phyloP scores from a whole-genome alignment of 2,329 filamentous ascomycete genomes.

The Drechslerella coelobrocha region DNA sequence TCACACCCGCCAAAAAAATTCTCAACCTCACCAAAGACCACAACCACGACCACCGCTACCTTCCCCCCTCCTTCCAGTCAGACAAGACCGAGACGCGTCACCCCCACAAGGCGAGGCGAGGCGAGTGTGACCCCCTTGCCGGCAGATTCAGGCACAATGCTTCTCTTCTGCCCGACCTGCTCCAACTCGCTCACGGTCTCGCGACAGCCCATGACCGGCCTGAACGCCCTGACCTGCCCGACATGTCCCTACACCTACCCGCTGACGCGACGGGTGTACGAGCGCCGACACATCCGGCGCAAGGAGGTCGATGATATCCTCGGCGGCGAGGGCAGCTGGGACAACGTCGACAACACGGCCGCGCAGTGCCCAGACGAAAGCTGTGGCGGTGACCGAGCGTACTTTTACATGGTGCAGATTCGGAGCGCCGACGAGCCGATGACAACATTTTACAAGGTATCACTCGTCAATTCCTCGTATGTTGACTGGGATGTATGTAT shows the following conservation, averaged over 20 bases:
- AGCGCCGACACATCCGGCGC: constrained; percentile 78
- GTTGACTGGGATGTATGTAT: not conserved
- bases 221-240: constrained; percentile 90
- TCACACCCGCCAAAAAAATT: constrained; percentile 2
- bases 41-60: not conserved
- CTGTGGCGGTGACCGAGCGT: constrained; percentile 83
- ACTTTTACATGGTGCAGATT: constrained; percentile 97
- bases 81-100: not conserved
- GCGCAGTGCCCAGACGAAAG: constrained; percentile 81
- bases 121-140: too few relatives aligned
- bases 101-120: too few relatives aligned
- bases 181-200: constrained; percentile 79
- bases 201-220: constrained; percentile 57
- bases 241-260: constrained; percentile 92
- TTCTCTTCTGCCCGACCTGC: constrained; percentile 75
- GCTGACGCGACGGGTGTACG: constrained; percentile 77
- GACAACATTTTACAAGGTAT: constrained; percentile 91
- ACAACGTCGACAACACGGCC: constrained; percentile 81
- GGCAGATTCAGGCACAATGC: too few relatives aligned
- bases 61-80: not conserved
- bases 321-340: constrained; percentile 85
- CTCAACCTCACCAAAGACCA: constrained; percentile 6
- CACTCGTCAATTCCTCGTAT: constrained; percentile 52
- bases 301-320: constrained; percentile 89
- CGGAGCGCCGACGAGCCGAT: constrained; percentile 97